These are phyloP conservation scores for Teratosphaeriaceae sp. DNA, from an alignment of 2,329 filamentous ascomycete species.

Conservation along the genomic window DNA sequence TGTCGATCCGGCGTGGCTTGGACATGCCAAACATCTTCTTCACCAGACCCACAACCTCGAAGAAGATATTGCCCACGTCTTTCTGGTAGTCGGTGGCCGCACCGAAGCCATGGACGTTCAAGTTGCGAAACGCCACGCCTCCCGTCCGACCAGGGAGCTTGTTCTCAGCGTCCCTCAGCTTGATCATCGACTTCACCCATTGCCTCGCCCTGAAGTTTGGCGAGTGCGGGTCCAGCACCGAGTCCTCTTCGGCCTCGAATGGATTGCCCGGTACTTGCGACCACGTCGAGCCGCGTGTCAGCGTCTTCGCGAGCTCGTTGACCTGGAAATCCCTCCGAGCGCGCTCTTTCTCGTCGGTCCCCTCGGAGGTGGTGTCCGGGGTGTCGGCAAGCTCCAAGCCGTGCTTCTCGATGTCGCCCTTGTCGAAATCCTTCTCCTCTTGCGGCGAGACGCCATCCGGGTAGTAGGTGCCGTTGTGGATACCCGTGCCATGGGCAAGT, in stretches of 20 bases:
- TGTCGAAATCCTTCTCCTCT: constrained; percentile 6
- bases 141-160: constrained; percentile 38
- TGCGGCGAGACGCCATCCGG: background rate
- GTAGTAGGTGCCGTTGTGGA: background rate
- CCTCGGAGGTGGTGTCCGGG: constrained; percentile 11
- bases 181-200: constrained; percentile 46
- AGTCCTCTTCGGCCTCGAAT: constrained; percentile 35
- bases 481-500: background rate
- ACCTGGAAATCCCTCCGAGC: constrained; percentile 24
- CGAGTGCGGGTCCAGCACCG: constrained; percentile 40
- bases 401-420: constrained; percentile 17
- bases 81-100: constrained; percentile 46
- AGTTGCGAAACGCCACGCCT: constrained; percentile 40
- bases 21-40: constrained; percentile 28
- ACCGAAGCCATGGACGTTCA: constrained; percentile 45
- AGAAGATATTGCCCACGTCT: constrained; percentile 42
- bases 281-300: constrained; percentile 34
- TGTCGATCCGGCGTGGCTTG: constrained; percentile 44
- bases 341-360: constrained; percentile 14
- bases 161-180: constrained; percentile 38
- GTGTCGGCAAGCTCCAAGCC: constrained; percentile 18
- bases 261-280: constrained; percentile 33
- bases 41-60: constrained; percentile 34
- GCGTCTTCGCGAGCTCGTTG: constrained; percentile 35
- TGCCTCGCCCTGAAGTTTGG: constrained; percentile 42